A percentile compares a stretch with the other conserved stretches of the same genome.
Evolutionary conservation across 164 flowering plant species (phyloP).

Genomic region (Echeveria elegans): DNA sequence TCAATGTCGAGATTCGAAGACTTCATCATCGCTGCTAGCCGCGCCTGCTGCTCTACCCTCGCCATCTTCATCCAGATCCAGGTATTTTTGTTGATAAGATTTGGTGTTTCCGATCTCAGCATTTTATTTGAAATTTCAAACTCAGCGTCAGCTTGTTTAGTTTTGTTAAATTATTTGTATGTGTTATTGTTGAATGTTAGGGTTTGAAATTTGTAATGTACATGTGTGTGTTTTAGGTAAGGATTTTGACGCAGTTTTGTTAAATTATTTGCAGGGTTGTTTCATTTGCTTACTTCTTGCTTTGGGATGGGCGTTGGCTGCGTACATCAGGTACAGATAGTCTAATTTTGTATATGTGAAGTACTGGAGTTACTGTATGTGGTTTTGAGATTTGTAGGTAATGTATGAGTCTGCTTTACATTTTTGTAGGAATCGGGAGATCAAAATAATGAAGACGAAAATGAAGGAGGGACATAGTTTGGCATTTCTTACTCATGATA

Average conservation of each 20-base stretch:
- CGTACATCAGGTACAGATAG: constrained; percentile 69
- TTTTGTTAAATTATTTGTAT: no score
- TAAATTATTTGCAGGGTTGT: constrained; percentile 68
- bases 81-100: constrained; percentile 27
- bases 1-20: constrained; percentile 48
- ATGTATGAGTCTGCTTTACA: neutral
- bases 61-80: constrained; percentile 90
- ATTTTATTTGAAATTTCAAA: no score
- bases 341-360: no score
- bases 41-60: constrained; percentile 46
- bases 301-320: constrained; percentile 81
- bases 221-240: neutral
- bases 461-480: constrained; percentile 58
- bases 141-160: no score
- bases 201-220: no score
- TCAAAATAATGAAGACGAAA: constrained; percentile 40
- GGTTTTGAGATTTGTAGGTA: neutral
- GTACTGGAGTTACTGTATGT: neutral
- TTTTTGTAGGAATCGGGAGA: constrained; percentile 60
- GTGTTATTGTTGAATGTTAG: neutral
- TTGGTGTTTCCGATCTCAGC: neutral
- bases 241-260: neutral
- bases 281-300: constrained; percentile 77
- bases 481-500: constrained; percentile 71
- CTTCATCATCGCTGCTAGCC: constrained; percentile 54